Evolutionary conservation across 2,329 filamentous ascomycete genomes (phyloP).

Genomic region (Tolypocladium amazonense): DNA sequence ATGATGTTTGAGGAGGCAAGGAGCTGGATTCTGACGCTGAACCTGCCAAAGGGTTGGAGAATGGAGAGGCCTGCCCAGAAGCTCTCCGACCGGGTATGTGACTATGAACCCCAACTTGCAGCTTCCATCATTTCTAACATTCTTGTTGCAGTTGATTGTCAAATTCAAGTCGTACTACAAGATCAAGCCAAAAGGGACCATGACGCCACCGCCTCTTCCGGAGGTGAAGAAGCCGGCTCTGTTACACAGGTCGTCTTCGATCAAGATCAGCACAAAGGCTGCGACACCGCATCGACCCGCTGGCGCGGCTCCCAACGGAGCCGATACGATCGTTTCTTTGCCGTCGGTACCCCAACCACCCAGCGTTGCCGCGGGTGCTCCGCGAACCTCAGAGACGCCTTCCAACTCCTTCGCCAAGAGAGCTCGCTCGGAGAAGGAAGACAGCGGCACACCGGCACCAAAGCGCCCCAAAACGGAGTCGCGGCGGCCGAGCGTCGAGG

Average conservation of each 20-base stretch:
- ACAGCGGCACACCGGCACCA: conserved; percentile 20
- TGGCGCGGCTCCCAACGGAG: not conserved
- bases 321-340: conserved; percentile 2
- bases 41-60: conserved; percentile 30
- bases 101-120: not conserved
- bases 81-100: conserved; percentile 24
- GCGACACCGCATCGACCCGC: conserved; percentile 10
- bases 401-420: conserved; percentile 19
- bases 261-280: conserved; percentile 27
- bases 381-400: conserved; percentile 9
- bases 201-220: conserved; percentile 9
- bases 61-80: conserved; percentile 23
- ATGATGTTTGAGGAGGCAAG: conserved; percentile 36
- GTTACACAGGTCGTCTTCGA: conserved; percentile 22
- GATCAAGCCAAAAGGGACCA: conserved; percentile 20
- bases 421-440: conserved; percentile 25
- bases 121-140: conserved; percentile 9
- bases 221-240: conserved; percentile 18
- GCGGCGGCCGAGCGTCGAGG: conserved; percentile 8
- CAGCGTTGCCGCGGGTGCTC: conserved; percentile 9
- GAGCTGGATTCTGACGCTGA: conserved; percentile 29
- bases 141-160: conserved; percentile 19
- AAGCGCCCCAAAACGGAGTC: conserved; percentile 28
- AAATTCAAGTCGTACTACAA: conserved; percentile 28
- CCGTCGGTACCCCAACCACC: not conserved